phyloP scores from a whole-genome alignment of 176 grass and related monocot species.

The Pharus latifolius region DNA sequence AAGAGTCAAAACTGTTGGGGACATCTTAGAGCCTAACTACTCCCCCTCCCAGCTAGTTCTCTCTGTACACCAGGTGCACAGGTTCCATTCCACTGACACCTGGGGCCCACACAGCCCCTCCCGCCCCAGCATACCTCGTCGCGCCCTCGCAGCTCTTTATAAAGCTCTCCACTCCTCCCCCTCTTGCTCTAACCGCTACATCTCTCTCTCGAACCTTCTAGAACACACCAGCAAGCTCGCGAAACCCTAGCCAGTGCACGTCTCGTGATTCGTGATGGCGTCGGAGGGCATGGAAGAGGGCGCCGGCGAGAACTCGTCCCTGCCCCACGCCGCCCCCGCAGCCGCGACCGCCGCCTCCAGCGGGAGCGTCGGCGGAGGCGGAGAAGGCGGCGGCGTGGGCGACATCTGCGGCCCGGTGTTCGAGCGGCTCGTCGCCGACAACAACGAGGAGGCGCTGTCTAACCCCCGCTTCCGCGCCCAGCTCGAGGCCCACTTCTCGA shows the following conservation, averaged over 20 bases:
- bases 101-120: neutral
- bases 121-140: constrained; percentile 5
- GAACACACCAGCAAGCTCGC: constrained; percentile 1
- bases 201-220: constrained; percentile 21
- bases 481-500: constrained; percentile 67
- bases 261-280: neutral
- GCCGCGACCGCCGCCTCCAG: constrained; percentile 16
- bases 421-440: constrained; percentile 62
- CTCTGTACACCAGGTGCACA: neutral
- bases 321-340: constrained; percentile 19
- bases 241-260: neutral
- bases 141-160: neutral
- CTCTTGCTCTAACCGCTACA: neutral
- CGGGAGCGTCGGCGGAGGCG: constrained; percentile 16
- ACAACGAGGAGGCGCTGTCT: constrained; percentile 48
- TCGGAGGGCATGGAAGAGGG: constrained; percentile 56
- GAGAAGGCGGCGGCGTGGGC: neutral
- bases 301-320: constrained; percentile 91
- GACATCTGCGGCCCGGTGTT: constrained; percentile 48
- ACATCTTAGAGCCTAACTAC: no score
- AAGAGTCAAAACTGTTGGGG: no score
- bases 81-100: rapidly evolving
- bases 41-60: rapidly evolving
- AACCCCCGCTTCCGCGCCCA: constrained; percentile 51
- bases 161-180: neutral